Percentiles rank a stretch among this genome's conserved stretches.
phyloP scores from a whole-genome alignment of 129 eudicot species.

The Flaveria robusta region DNA sequence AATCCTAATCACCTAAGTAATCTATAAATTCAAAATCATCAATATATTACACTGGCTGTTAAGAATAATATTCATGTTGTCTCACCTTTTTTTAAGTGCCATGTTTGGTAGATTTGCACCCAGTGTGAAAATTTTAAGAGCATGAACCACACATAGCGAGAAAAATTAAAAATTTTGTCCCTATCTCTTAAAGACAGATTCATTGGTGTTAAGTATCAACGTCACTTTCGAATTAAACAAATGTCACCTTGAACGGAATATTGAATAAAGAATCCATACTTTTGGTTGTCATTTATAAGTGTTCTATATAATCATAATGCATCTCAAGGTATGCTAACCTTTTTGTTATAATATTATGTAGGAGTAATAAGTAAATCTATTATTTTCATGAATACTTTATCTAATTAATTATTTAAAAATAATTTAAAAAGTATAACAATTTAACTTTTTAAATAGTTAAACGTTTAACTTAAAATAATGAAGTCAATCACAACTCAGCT shows the following conservation, averaged over 20 bases:
- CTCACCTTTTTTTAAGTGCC: neutral
- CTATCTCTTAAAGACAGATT: neutral
- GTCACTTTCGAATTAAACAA: neutral
- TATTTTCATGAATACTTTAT: neutral
- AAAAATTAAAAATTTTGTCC: neutral
- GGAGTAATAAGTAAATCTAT: neutral
- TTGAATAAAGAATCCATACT: slow-evolving; percentile 13
- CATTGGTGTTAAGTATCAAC: neutral
- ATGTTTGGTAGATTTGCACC: slow-evolving; percentile 5
- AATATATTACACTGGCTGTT: too few relatives aligned
- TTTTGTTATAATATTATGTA: slow-evolving; percentile 12
- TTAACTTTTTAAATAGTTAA: neutral
- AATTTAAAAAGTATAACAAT: neutral
- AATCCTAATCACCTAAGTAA: too few relatives aligned
- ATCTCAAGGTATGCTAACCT: neutral
- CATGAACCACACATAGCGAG: neutral
- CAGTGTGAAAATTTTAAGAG: neutral
- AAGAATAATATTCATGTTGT: neutral
- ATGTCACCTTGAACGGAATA: neutral
- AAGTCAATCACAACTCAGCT: neutral
- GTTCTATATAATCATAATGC: slow-evolving; percentile 15
- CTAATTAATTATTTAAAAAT: neutral
- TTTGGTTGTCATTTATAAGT: slow-evolving; percentile 9
- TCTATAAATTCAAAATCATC: too few relatives aligned
- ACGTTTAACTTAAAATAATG: neutral